phyloP scores from a whole-genome alignment of 2,329 filamentous ascomycete species.

The Ophiostoma fasciatum region DNA sequence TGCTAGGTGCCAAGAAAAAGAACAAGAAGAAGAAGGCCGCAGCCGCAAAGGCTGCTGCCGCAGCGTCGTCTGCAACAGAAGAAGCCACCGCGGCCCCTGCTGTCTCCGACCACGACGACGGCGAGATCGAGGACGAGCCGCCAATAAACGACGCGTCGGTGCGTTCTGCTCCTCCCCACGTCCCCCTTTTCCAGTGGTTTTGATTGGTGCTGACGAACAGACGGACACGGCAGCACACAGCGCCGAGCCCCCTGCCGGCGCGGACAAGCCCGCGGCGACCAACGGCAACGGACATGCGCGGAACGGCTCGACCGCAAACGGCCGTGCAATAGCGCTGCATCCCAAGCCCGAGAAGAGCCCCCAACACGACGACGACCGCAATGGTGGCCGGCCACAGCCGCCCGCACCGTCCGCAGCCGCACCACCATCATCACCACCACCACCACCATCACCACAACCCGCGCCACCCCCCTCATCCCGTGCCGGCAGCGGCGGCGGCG shows the following conservation, averaged over 20 bases:
- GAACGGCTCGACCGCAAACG: constrained; percentile 11
- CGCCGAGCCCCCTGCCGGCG: neutral
- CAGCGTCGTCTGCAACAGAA: constrained; percentile 11
- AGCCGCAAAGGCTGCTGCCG: constrained; percentile 24
- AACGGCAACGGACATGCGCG: constrained; percentile 9
- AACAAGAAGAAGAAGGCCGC: constrained; percentile 44
- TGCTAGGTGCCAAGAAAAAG: constrained; percentile 36
- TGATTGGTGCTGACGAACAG: neutral
- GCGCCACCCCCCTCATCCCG: no score
- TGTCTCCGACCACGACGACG: constrained; percentile 14
- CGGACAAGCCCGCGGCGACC: constrained; percentile 4
- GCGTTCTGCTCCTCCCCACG: neutral
- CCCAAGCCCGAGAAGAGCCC: neutral
- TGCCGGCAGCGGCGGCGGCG: no score
- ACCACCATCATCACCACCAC: constrained; percentile 27
- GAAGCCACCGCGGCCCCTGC: constrained; percentile 1
- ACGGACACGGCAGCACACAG: no score
- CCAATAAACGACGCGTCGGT: constrained; percentile 2
- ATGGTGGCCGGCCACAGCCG: no score
- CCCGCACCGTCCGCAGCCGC: no score
- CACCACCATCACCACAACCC: constrained; percentile 66
- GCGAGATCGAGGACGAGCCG: constrained; percentile 1
- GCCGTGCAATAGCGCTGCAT: constrained; percentile 4
- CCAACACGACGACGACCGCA: constrained; percentile 11
- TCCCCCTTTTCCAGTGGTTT: no score